Evolutionary conservation across 106 monocot genomes (phyloP), one percentile per base, ranked within the genome.

Genomic region (Xerophyta viscosa): DNA sequence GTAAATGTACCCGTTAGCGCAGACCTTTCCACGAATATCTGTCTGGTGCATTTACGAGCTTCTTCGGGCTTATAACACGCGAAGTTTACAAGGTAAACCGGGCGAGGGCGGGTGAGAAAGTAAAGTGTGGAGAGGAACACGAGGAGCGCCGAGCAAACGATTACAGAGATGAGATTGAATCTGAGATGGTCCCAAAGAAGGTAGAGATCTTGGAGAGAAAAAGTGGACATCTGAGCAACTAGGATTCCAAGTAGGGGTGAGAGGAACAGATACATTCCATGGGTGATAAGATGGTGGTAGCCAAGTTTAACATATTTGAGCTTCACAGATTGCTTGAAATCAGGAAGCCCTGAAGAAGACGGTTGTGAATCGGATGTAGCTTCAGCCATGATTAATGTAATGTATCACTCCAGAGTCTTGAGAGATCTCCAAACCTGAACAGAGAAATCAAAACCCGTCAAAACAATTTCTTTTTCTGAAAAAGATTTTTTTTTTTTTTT

Each of bases 301-400:
- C 82, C 82, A 12, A 82, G 77, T 61, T 82, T 82, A 23, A 82
- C 82, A 28, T 82, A 82, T 50, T n/a, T 82, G 46, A 82, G 76
- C 54, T 76, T 76, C 14, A 81, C 71, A 9, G 76, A 81, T 68
- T 81, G 75, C 41, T 67, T 76, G 81, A 81, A 81, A 48, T 76
- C 76, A 3, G 81, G 81, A 46, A 75, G 57, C 1, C 49, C 46
- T 14, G 17, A 31, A 0, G 72, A 58, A 20, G 66, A n/a, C n/a
- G n/a, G n/a, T n/a, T n/a, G 58, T 13, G 58, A 26, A 7, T 29
- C 33, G 10, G 57, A 36, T 36, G 12, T 31, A 4, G 27, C 8
- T 20, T 31, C 54, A 31, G 31, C 54, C 54, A 54, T 54, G 54
- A 12, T 54, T 46, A n/a, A n/a, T n/a, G n/a, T n/a, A n/a, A n/a